Evolutionary conservation across 2,329 filamentous ascomycete species (phyloP).

Genomic region (Sordariomycetes sp.): DNA sequence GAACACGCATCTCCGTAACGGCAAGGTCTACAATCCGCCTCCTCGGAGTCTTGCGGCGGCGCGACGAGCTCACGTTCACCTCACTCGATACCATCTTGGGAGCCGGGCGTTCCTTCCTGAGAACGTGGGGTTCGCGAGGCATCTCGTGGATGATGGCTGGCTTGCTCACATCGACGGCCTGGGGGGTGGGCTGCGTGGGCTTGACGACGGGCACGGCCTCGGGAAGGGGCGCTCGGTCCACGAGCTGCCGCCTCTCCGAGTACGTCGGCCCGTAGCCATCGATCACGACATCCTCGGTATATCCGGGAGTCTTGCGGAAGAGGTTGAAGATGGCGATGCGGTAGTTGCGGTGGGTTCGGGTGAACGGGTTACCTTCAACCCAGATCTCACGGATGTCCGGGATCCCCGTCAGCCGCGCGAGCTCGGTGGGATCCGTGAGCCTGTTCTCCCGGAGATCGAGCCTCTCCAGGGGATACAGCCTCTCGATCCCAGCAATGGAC

Average conservation of each 20-base stretch:
- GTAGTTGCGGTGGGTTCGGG: constrained; percentile 75
- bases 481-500: constrained; percentile 83
- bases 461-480: constrained; percentile 76
- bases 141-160: constrained; percentile 46
- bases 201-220: constrained; percentile 70
- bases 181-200: constrained; percentile 50
- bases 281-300: constrained; percentile 81
- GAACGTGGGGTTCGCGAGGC: constrained; percentile 36
- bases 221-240: constrained; percentile 70
- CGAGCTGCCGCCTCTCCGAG: constrained; percentile 71
- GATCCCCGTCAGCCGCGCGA: constrained; percentile 80
- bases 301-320: constrained; percentile 82
- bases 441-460: constrained; percentile 87
- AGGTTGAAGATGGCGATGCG: constrained; percentile 91
- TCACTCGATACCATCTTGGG: constrained; percentile 46
- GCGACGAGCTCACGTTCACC: constrained; percentile 45
- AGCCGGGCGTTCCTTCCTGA: constrained; percentile 49
- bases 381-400: constrained; percentile 89
- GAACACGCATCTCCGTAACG: constrained; percentile 29
- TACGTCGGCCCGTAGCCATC: constrained; percentile 78
- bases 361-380: constrained; percentile 86
- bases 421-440: constrained; percentile 80
- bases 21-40: constrained; percentile 55
- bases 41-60: constrained; percentile 50
- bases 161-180: constrained; percentile 57